These are phyloP conservation scores for Rubroshorea leprosula DNA, from an alignment of 345 rosid genomes.

Conservation along the genomic window DNA sequence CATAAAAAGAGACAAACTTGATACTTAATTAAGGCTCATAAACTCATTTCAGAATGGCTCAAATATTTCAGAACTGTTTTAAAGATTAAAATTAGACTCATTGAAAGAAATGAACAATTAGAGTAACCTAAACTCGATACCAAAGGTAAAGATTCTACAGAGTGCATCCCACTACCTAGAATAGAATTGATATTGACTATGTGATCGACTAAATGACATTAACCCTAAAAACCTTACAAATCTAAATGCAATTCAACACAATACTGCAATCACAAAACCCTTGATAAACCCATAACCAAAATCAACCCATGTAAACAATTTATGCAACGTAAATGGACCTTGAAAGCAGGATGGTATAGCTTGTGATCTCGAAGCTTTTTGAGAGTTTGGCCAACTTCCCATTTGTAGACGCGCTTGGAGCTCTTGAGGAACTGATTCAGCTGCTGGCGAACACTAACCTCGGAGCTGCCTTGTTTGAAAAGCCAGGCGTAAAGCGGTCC, in stretches of 20 bases:
- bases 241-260: background rate
- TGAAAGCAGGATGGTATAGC: constrained; percentile 76
- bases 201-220: background rate
- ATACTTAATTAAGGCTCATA: background rate
- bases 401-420: constrained; percentile 83
- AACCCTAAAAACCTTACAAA: background rate
- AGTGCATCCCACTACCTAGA: too few relatives aligned
- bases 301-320: background rate
- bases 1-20: background rate
- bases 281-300: background rate
- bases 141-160: too few relatives aligned
- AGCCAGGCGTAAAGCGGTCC: constrained; percentile 65
- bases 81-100: background rate
- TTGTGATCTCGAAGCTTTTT: constrained; percentile 73
- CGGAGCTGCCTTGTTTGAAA: constrained; percentile 73
- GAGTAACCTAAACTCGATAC: background rate
- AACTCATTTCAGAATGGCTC: too few relatives aligned
- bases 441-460: constrained; percentile 57
- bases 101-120: background rate
- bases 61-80: too few relatives aligned
- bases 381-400: constrained; percentile 90
- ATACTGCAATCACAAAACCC: background rate
- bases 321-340: constrained; percentile 51
- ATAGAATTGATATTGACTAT: too few relatives aligned
- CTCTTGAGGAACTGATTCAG: constrained; percentile 73